A percentile compares a stretch with the other conserved stretches of the same genome.
Conservation (phyloP, 1,284 basidiomycete species). For the Inonotus hispidus region DNA sequence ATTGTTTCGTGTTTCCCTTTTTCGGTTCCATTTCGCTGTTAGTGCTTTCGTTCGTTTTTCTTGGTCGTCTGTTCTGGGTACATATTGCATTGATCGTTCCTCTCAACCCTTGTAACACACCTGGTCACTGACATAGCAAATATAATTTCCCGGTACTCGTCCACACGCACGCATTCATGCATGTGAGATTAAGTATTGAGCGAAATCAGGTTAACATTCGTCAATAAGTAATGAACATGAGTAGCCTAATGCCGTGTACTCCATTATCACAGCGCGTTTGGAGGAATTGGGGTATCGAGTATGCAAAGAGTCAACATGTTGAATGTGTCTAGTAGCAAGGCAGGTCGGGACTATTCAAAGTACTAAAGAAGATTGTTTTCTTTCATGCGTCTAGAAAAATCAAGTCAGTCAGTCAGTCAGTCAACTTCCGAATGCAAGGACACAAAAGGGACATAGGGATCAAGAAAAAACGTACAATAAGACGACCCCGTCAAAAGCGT, state of each 20-base stretch:
- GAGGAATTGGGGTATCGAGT: too few species aligned
- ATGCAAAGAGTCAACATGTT: too few species aligned
- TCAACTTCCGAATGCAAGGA: too few species aligned
- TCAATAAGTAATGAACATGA: neutral
- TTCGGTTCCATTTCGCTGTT: neutral
- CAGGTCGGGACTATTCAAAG: neutral
- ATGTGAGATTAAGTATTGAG: neutral
- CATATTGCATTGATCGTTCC: neutral
- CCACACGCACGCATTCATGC: neutral
- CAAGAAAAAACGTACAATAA: slow-evolving; percentile 48
- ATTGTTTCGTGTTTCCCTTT: neutral
- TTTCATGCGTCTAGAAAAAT: neutral
- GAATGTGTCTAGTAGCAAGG: too few species aligned
- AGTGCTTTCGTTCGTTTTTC: too few species aligned
- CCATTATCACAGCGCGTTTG: too few species aligned
- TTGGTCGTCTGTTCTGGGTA: too few species aligned
- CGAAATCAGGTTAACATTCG: neutral
- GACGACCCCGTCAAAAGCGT: slow-evolving; percentile 70
- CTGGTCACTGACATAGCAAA: neutral
- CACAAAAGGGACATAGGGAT: neutral
- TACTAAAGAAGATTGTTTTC: neutral
- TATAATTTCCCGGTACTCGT: neutral
- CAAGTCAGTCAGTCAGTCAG: neutral
- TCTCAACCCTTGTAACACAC: neutral
- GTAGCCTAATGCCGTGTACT: too few species aligned